A percentile compares a stretch with the other conserved stretches of the same genome.
Conservation (phyloP, 306 rosid species). For the Vigna mungo region DNA sequence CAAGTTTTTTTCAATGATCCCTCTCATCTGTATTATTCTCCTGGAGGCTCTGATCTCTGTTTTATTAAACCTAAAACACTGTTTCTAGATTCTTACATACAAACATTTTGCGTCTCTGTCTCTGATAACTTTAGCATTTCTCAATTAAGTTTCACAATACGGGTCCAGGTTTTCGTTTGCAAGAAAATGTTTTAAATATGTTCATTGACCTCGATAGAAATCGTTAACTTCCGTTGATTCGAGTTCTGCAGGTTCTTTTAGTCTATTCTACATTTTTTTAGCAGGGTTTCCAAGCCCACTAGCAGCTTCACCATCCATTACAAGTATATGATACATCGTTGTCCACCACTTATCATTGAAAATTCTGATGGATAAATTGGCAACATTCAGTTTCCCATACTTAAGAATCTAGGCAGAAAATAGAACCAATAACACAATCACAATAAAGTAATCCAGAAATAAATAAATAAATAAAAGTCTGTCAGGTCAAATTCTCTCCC, state of each 20-base stretch:
- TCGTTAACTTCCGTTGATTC: neutral
- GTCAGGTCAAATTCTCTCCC: neutral
- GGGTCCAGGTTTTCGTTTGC: neutral
- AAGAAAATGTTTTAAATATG: neutral
- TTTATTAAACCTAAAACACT: constrained; percentile 31
- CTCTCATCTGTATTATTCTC: neutral
- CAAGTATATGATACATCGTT: neutral
- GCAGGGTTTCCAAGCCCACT: constrained; percentile 1
- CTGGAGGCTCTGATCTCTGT: constrained; percentile 3
- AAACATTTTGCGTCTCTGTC: neutral
- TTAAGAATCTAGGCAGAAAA: neutral
- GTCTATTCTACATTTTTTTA: neutral
- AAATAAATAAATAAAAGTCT: neutral
- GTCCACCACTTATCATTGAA: neutral
- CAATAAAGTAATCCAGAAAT: neutral
- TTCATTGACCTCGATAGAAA: neutral
- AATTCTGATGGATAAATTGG: neutral
- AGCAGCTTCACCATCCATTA: neutral
- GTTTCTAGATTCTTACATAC: neutral
- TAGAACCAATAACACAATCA: constrained; percentile 26
- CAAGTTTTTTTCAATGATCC: neutral
- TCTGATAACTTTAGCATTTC: neutral
- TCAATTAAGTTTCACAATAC: neutral
- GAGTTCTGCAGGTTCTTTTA: constrained; percentile 3
- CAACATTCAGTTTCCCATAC: constrained; percentile 21